phyloP scores from a whole-genome alignment of 306 rosid genomes.

The Delonix regia region DNA sequence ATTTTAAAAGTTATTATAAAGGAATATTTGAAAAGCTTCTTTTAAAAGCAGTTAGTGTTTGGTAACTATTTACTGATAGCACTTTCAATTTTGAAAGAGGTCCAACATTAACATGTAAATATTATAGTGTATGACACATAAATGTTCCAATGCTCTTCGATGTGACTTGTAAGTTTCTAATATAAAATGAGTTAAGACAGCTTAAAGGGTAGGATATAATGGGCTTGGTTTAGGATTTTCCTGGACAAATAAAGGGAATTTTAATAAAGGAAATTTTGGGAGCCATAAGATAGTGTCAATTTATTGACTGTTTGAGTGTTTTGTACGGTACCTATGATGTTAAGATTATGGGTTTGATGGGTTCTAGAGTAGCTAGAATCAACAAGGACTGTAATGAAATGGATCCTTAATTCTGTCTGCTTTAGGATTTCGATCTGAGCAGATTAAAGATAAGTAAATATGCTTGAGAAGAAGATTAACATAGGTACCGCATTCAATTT shows the following conservation, averaged over 20 bases:
- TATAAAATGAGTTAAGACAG: neutral
- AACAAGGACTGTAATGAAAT: too few species aligned
- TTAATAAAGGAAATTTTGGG: neutral
- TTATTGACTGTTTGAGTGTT: neutral
- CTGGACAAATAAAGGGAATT: neutral
- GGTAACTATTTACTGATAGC: neutral
- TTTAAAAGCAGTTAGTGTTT: conserved; percentile 18
- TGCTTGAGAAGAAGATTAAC: neutral
- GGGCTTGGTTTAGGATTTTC: neutral
- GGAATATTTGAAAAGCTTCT: conserved; percentile 13
- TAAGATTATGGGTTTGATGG: neutral
- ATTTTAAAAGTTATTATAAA: neutral
- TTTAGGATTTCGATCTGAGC: neutral
- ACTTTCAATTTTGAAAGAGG: neutral
- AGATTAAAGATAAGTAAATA: neutral
- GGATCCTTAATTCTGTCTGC: too few species aligned
- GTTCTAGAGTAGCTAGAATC: neutral
- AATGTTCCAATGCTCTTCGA: neutral
- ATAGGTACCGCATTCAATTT: neutral
- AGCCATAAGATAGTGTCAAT: neutral
- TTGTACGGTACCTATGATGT: neutral
- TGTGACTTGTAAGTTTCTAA: neutral
- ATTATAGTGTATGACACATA: neutral
- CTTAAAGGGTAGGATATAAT: neutral
- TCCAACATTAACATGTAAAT: conserved; percentile 7